A percentile compares a stretch with the other conserved stretches of the same genome.
phyloP scores from a whole-genome alignment of 1,139 yeast species.

The Yamadazyma friedrichii region DNA sequence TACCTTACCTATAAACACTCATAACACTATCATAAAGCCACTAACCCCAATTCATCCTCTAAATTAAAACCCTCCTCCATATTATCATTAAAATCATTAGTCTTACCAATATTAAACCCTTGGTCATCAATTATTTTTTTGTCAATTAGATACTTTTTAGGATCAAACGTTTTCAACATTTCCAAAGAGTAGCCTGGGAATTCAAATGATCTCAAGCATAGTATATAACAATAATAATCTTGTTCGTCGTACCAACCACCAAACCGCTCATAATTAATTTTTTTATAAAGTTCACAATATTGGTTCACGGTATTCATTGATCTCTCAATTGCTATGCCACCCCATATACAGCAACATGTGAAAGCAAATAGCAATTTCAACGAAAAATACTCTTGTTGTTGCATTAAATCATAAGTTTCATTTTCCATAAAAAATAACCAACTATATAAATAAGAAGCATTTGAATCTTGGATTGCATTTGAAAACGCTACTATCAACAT shows the following conservation, averaged over 20 bases:
- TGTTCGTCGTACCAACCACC: conserved; percentile 3
- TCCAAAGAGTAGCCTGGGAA: neutral
- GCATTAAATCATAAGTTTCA: neutral
- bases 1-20: neutral
- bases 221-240: conserved; percentile 1
- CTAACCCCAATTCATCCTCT: neutral
- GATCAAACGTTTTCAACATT: conserved; percentile 2
- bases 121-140: neutral
- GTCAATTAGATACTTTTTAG: conserved; percentile 1
- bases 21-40: neutral
- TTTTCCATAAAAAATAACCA: conserved; percentile 3
- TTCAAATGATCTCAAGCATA: neutral
- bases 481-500: neutral
- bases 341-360: conserved; percentile 1
- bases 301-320: neutral
- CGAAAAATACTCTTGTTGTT: conserved; percentile 1
- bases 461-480: neutral
- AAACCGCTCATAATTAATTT: neutral
- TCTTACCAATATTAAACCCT: neutral
- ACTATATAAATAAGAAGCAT: conserved; percentile 3
- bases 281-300: neutral
- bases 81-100: neutral
- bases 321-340: neutral
- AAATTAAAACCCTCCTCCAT: neutral
- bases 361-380: conserved; percentile 2